Base-by-base conservation (phyloP, 495 filamentous ascomycete genomes). In the Letharia columbiana region DNA sequence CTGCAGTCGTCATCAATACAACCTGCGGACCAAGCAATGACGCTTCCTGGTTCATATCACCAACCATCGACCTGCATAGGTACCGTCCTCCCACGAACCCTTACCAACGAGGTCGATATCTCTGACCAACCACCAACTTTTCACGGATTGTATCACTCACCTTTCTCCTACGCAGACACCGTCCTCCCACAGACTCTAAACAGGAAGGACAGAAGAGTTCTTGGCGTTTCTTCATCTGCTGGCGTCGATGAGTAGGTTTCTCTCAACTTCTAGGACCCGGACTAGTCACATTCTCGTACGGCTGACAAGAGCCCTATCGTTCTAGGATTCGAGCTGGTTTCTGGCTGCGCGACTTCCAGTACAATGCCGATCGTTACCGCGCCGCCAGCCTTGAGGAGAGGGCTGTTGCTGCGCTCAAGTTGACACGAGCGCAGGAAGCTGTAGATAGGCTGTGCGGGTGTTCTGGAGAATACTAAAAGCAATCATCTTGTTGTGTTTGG, bases 261-360 rank as follows among this genome's bases (percentile, higher is more conserved):
- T 28, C 0, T 13, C 28, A 12, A 12, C 10, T 8, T 28, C 23
- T 28, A 28, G 23, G 23, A 28, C 23, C 23, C 23, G 23, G 23
- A 28, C 23, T 28, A 28, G 23, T 28, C 23, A 28, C 23, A 28
- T 28, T 28, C 23, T 28, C 23, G 23, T 28, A 28, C 23, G 23
- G 23, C 23, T 28, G 23, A 28, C 23, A 28, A 28, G 23, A 28
- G 23, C 23, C 23, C 23, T 28, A 28, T 28, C 23, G 23, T 28
- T 31, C 23, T 44, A 61, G 60, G 2, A 61, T 45, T 17, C 60
- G 60, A 5, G 40, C 59, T 17, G 59, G n/a, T 15, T 61, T 42
- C 59, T 61, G 60, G 60, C 37, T 45, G 40, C 60, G 40, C 20
- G 60, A 33, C 5, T 23, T 61, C 20, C 40, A 61, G 31, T 61